phyloP scores from a whole-genome alignment of 768 basidiomycete species.

The Inosperma sp. region DNA sequence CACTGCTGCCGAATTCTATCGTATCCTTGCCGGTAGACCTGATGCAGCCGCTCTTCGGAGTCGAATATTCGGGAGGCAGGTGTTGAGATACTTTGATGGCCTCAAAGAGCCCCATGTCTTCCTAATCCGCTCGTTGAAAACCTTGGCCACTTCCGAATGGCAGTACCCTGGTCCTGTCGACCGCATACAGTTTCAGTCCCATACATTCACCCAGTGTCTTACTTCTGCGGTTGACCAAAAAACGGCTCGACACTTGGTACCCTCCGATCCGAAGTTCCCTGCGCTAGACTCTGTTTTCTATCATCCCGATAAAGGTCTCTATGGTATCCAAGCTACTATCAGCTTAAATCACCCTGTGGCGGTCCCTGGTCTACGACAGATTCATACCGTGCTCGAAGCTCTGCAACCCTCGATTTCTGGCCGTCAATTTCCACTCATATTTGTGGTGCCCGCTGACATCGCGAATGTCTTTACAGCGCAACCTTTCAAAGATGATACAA shows the following conservation, averaged over 20 bases:
- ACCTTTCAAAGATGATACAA: neutral
- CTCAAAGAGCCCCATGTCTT: constrained; percentile 2
- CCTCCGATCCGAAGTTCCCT: constrained; percentile 1
- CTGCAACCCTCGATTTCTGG: constrained; percentile 4
- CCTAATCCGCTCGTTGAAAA: neutral
- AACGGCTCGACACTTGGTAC: constrained; percentile 5
- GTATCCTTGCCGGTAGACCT: neutral
- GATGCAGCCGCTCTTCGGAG: neutral
- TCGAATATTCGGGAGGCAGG: neutral
- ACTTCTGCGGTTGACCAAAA: neutral
- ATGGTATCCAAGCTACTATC: neutral
- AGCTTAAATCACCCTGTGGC: neutral
- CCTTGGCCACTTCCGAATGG: neutral
- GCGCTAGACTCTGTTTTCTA: constrained; percentile 7
- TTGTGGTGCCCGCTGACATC: neutral
- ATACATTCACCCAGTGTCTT: constrained; percentile 2
- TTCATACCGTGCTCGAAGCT: neutral
- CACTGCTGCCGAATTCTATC: constrained; percentile 1
- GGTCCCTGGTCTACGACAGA: neutral
- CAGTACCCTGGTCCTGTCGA: constrained; percentile 3
- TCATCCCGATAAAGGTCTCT: neutral
- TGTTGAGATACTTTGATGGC: constrained; percentile 1
- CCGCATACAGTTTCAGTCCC: neutral
- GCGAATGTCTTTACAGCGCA: neutral
- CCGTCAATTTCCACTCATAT: neutral